A percentile compares a stretch with the other conserved stretches of the same genome.
These are phyloP conservation scores for Gleditsia sinensis DNA, from an alignment of 306 rosid species.

Conservation along the genomic window DNA sequence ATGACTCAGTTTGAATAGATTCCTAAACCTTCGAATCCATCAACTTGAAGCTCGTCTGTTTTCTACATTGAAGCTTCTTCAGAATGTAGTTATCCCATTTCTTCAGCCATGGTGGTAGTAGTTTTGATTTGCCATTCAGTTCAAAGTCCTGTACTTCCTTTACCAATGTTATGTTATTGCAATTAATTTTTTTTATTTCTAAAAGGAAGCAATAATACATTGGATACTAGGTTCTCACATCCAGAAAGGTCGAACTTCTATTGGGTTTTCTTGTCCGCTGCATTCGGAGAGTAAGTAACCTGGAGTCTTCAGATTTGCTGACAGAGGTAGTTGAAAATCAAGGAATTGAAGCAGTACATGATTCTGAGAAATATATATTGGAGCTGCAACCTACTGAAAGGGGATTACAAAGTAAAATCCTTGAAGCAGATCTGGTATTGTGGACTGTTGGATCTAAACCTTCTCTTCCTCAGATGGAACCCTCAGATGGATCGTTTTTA, in stretches of 20 bases:
- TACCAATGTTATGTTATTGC: slow-evolving; percentile 5
- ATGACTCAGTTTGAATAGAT: not conserved
- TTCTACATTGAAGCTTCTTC: slow-evolving; percentile 4
- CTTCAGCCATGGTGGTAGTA: slow-evolving; percentile 1
- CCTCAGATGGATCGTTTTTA: slow-evolving; percentile 50
- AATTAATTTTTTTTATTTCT: slow-evolving; percentile 28
- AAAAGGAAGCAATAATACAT: slow-evolving; percentile 29
- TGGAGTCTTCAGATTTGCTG: slow-evolving; percentile 44
- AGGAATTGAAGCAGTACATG: slow-evolving; percentile 40
- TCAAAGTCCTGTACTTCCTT: slow-evolving; percentile 10
- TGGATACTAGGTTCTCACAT: slow-evolving; percentile 68
- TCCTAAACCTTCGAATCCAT: not conserved
- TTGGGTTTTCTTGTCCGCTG: slow-evolving; percentile 81
- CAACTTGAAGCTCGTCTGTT: not conserved
- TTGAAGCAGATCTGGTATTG: slow-evolving; percentile 82
- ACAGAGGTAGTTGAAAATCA: slow-evolving; percentile 31
- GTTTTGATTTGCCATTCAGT: slow-evolving; percentile 7
- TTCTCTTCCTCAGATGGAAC: slow-evolving; percentile 71
- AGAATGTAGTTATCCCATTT: not conserved
- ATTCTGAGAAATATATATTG: slow-evolving; percentile 59
- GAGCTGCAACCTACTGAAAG: slow-evolving; percentile 85
- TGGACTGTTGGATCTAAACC: slow-evolving; percentile 97
- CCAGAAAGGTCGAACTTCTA: slow-evolving; percentile 84
- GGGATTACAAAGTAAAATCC: slow-evolving; percentile 59
- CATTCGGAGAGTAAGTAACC: slow-evolving; percentile 51